Evolutionary conservation across 371 early-diverging fungal species (phyloP), one percentile per base, ranked within the genome.

Genomic region (Mucor racemosus): DNA sequence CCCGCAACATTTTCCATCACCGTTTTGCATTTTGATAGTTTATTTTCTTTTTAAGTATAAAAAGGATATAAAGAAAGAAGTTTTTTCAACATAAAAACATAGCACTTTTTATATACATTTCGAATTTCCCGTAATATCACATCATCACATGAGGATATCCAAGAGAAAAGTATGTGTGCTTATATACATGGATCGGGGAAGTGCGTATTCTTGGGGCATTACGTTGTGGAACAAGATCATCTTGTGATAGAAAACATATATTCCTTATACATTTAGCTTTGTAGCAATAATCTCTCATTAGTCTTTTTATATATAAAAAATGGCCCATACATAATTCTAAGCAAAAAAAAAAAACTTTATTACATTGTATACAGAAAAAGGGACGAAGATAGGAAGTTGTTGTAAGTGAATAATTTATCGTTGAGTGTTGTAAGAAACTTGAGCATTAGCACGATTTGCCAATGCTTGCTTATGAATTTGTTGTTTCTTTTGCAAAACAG

Each of bases 401-500:
- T 26, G 26, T 26, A 26, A 26, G 31, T 15, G 34, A 44, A n/a
- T n/a, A 44, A 44, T 60, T 60, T 70, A 74, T 66, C 67, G 66
- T 62, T 81, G 78, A 44, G 74, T 71, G 60, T 74, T 77, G 38
- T 83, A 83, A 35, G 77, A 70, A 62, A 86, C 84, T 77, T 85
- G 79, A 62, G 82, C 89, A 75, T 92, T 92, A n/a, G 92, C 90
- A 71, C 97, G 86, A 81, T 95, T 96, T 17, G 91, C 86, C 68
- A 94, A 72, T 7, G 91, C 92, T 44, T 77, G 74, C 71, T 91
- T 91, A 69, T 94, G 92, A 26, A 93, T 64, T 56, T 84, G 78
- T 61, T 76, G 74, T 66, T 89, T 87, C 76, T 85, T 85, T 58
- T 79, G 75, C 58, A 97, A 74, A 4, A 90, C 92, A 8, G 84